phyloP scores from a whole-genome alignment of 768 basidiomycete species.

The Omphalotus guepiniiformis region DNA sequence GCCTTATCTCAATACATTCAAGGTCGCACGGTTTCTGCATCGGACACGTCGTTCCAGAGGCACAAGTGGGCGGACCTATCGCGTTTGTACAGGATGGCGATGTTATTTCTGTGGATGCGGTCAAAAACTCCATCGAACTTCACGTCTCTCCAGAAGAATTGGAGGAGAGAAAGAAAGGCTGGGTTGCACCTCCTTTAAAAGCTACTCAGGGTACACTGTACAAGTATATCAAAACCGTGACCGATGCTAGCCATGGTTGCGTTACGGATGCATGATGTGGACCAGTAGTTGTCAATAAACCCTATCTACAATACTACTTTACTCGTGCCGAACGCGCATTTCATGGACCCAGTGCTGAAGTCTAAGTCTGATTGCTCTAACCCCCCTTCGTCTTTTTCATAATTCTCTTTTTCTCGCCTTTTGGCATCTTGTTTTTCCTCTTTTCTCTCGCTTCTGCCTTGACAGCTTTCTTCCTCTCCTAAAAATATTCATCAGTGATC shows the following conservation, averaged over 20 bases:
- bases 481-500: slow-evolving; percentile 10
- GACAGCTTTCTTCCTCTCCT: slow-evolving; percentile 90
- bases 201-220: slow-evolving; percentile 76
- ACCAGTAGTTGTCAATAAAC: background rate
- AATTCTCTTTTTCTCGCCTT: slow-evolving; percentile 86
- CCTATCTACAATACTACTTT: too few relatives aligned
- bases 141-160: slow-evolving; percentile 78
- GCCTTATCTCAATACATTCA: slow-evolving; percentile 6
- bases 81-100: slow-evolving; percentile 89
- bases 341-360: background rate
- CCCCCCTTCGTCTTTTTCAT: slow-evolving; percentile 48
- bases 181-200: slow-evolving; percentile 86
- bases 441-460: slow-evolving; percentile 87
- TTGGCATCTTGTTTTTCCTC: slow-evolving; percentile 91
- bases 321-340: too few relatives aligned
- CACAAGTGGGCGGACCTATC: slow-evolving; percentile 91
- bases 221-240: slow-evolving; percentile 87
- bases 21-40: slow-evolving; percentile 97
- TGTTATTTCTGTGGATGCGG: slow-evolving; percentile 82
- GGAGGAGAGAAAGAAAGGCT: slow-evolving; percentile 60
- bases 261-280: slow-evolving; percentile 74
- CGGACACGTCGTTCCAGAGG: slow-evolving; percentile 96
- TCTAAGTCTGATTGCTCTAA: slow-evolving; percentile 19
- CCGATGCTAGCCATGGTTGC: slow-evolving; percentile 90
- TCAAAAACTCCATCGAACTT: slow-evolving; percentile 78